Percentiles rank a stretch among this genome's conserved stretches.
phyloP scores from a whole-genome alignment of 2,329 filamentous ascomycete species.

The Alternaria rosae region DNA sequence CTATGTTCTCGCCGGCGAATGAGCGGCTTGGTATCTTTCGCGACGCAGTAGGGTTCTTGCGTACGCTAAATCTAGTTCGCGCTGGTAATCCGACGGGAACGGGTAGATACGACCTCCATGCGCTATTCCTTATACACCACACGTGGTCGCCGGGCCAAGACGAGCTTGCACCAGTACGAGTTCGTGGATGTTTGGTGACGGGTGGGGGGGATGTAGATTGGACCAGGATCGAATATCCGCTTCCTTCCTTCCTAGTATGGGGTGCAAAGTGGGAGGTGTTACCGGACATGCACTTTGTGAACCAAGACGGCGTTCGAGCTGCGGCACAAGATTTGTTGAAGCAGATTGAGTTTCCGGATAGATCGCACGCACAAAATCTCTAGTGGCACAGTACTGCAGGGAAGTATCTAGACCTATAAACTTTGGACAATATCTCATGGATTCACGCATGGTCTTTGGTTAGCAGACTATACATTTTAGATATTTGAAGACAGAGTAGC shows the following conservation, averaged over 20 bases:
- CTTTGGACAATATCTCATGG: not conserved
- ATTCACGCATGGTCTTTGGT: not conserved
- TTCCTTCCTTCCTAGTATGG: constrained; percentile 15
- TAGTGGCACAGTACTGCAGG: not conserved
- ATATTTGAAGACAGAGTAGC: not conserved
- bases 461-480: not conserved
- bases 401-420: not conserved
- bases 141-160: not conserved
- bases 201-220: not conserved
- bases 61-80: not conserved
- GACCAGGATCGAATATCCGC: not conserved
- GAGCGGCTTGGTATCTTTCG: not conserved
- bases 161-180: not conserved
- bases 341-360: not conserved
- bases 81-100: not conserved
- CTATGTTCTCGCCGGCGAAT: not conserved
- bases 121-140: not conserved
- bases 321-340: not conserved
- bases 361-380: not conserved
- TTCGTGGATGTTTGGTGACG: not conserved
- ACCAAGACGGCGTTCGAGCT: not conserved
- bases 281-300: constrained; percentile 14
- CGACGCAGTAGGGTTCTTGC: not conserved
- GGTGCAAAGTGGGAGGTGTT: constrained; percentile 1
- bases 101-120: not conserved